Evolutionary conservation across 78 protist species (phyloP).

Genomic region (Dictyostelium discoideum): dicty_2.7 NC_007091.3:3227501-3228000

Average conservation of each 20-base stretch:
- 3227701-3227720: not conserved
- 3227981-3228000: not conserved
- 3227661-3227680: not conserved
- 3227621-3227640: not conserved
- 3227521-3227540: constrained; percentile 30
- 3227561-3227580: constrained; percentile 44
- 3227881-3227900: constrained; percentile 48
- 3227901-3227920: not conserved
- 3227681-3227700: not conserved
- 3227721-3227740: not conserved
- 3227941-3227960: constrained; percentile 1
- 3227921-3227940: constrained; percentile 55
- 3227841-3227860: constrained; percentile 45
- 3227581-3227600: not conserved
- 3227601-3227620: too few species aligned
- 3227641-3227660: not conserved
- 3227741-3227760: constrained; percentile 3
- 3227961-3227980: constrained; percentile 13
- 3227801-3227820: constrained; percentile 1
- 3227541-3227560: constrained; percentile 5
- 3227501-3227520: not conserved
- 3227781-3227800: not conserved
- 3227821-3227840: not conserved
- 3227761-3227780: not conserved
- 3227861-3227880: constrained; percentile 36